phyloP scores from a whole-genome alignment of 2,329 filamentous ascomycete genomes.

The Pestalotiopsis sp. region DNA sequence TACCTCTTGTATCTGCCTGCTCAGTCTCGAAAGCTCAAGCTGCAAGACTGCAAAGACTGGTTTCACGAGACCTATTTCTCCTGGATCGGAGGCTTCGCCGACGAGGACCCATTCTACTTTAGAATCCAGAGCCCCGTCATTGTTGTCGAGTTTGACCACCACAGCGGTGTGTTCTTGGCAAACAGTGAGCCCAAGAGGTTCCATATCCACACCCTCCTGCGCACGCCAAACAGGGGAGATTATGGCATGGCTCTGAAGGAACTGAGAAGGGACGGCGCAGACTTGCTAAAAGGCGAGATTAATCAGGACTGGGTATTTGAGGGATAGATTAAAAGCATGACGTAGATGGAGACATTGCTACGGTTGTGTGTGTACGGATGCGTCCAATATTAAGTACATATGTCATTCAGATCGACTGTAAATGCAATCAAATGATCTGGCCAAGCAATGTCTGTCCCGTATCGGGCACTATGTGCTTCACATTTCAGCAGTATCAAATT shows the following conservation, averaged over 20 bases:
- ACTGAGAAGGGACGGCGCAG: constrained; percentile 34
- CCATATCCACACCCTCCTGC: constrained; percentile 75
- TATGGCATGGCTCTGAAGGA: constrained; percentile 63
- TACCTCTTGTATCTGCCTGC: constrained; percentile 71
- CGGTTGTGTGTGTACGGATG: too few relatives aligned
- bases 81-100: constrained; percentile 74
- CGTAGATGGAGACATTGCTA: too few relatives aligned
- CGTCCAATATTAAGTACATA: too few relatives aligned
- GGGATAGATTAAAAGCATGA: constrained; percentile 22
- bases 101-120: constrained; percentile 76
- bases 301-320: constrained; percentile 47
- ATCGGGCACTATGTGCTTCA: too few relatives aligned
- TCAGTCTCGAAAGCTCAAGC: constrained; percentile 53
- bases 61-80: constrained; percentile 76
- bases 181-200: constrained; percentile 77
- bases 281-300: constrained; percentile 12
- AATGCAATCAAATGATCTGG: too few relatives aligned
- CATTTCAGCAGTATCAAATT: too few relatives aligned
- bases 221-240: constrained; percentile 76
- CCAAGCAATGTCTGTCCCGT: too few relatives aligned
- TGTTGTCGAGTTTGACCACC: constrained; percentile 78
- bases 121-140: constrained; percentile 77
- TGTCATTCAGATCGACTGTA: too few relatives aligned
- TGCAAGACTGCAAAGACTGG: constrained; percentile 56
- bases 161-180: constrained; percentile 76